Percentiles rank a stretch among this genome's conserved stretches.
phyloP scores from a whole-genome alignment of 495 filamentous ascomycete species.

The Neurospora sublineolata region DNA sequence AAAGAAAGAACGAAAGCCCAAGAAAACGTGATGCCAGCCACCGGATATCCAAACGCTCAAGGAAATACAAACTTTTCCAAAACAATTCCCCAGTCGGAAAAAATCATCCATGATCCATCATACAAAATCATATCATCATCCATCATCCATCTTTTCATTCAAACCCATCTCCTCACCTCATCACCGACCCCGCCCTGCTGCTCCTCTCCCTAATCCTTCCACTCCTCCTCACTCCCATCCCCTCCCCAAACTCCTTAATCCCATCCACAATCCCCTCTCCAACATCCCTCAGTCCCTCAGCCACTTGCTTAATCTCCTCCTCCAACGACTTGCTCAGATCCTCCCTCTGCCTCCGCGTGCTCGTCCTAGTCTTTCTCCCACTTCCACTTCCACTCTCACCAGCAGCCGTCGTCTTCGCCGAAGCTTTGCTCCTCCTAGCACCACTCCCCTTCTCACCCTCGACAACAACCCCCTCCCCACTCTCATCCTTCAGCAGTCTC shows the following conservation, averaged over 20 bases:
- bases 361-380: constrained; percentile 23
- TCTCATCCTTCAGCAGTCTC: constrained; percentile 21
- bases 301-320: not conserved
- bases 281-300: not conserved
- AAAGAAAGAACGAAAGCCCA: not conserved
- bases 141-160: not conserved
- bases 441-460: constrained; percentile 48
- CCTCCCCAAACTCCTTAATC: not conserved
- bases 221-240: not conserved
- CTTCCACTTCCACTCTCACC: too few relatives aligned
- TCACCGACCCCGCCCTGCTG: not conserved
- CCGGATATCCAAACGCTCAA: not conserved
- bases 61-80: not conserved
- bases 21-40: not conserved
- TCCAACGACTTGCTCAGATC: not conserved
- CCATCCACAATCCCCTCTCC: not conserved
- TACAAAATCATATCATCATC: not conserved
- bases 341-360: constrained; percentile 15
- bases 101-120: not conserved
- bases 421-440: constrained; percentile 17
- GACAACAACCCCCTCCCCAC: constrained; percentile 35
- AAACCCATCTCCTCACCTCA: not conserved
- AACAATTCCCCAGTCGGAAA: not conserved
- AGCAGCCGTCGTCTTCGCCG: too few relatives aligned
- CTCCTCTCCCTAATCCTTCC: not conserved